A percentile compares a stretch with the other conserved stretches of the same genome.
phyloP scores from a whole-genome alignment of 1,284 basidiomycete genomes.

The Xerocomus alliaceus region DNA sequence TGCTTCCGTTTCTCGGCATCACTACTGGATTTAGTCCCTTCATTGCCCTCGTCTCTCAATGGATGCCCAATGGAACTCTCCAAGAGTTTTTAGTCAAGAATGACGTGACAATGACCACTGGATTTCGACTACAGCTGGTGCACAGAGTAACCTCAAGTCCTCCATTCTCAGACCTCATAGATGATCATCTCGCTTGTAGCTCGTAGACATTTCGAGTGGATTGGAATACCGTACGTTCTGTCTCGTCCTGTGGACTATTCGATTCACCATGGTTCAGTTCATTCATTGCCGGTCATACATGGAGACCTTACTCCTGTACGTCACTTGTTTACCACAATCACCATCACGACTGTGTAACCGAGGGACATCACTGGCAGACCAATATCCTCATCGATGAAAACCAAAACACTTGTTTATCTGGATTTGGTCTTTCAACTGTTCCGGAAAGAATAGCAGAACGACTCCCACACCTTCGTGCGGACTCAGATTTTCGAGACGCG shows the following conservation, averaged over 20 bases:
- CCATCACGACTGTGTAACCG: neutral
- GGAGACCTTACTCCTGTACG: slow-evolving; percentile 23
- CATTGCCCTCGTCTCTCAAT: slow-evolving; percentile 25
- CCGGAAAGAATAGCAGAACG: slow-evolving; percentile 14
- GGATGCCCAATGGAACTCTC: slow-evolving; percentile 28
- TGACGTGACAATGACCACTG: slow-evolving; percentile 1
- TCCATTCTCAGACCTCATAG: too few relatives aligned
- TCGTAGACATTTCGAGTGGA: slow-evolving; percentile 24
- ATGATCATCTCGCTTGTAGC: neutral
- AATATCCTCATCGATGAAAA: slow-evolving; percentile 24
- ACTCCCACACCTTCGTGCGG: slow-evolving; percentile 16
- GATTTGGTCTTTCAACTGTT: slow-evolving; percentile 22
- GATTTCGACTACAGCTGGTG: slow-evolving; percentile 21
- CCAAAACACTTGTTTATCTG: slow-evolving; percentile 11
- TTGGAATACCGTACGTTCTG: slow-evolving; percentile 20
- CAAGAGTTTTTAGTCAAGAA: slow-evolving; percentile 12
- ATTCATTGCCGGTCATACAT: slow-evolving; percentile 23
- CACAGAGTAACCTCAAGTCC: neutral
- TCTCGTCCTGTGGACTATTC: neutral
- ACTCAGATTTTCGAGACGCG: slow-evolving; percentile 13
- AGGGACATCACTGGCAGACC: slow-evolving; percentile 14
- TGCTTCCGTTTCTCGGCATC: slow-evolving; percentile 30
- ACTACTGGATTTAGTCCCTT: slow-evolving; percentile 19
- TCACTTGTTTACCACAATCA: neutral
- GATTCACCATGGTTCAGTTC: slow-evolving; percentile 8